Evolutionary conservation across 257 asterid species (phyloP).

Genomic region (Rauvolfia tetraphylla): DNA sequence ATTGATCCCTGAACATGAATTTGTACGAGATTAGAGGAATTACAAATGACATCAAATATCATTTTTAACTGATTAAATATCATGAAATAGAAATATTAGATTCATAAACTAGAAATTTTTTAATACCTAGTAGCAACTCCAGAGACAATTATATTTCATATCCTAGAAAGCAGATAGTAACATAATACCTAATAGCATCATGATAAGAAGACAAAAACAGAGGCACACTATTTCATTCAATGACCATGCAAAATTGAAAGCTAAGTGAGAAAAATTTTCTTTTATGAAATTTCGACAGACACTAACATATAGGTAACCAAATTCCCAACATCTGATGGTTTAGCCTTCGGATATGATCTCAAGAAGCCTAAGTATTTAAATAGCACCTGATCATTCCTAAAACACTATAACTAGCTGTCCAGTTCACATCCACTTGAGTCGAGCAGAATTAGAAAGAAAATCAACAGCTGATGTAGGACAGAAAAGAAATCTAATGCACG

Average conservation of each 20-base stretch:
- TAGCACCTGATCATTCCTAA: not conserved
- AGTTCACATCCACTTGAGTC: not conserved
- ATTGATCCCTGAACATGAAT: slow-evolving; percentile 69
- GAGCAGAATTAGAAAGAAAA: not conserved
- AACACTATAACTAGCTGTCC: not conserved
- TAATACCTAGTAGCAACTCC: not conserved
- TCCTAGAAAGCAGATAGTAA: not conserved
- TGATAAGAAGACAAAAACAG: not conserved
- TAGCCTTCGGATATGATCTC: not conserved
- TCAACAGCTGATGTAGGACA: not conserved
- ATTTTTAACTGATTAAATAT: not conserved
- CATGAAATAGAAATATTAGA: not conserved
- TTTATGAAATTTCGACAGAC: not conserved
- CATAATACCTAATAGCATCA: not conserved
- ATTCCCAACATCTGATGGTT: not conserved
- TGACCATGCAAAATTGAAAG: not conserved
- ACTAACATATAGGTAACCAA: not conserved
- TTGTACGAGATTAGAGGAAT: not conserved
- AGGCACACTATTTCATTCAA: not conserved
- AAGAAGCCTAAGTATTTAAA: not conserved
- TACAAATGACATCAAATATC: not conserved
- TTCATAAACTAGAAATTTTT: not conserved
- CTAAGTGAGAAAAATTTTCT: not conserved
- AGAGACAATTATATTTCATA: not conserved
- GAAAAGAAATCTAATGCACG: not conserved